A percentile compares a stretch with the other conserved stretches of the same genome.
phyloP scores from a whole-genome alignment of 345 rosid species.

The Eucalyptus pauciflora region DNA sequence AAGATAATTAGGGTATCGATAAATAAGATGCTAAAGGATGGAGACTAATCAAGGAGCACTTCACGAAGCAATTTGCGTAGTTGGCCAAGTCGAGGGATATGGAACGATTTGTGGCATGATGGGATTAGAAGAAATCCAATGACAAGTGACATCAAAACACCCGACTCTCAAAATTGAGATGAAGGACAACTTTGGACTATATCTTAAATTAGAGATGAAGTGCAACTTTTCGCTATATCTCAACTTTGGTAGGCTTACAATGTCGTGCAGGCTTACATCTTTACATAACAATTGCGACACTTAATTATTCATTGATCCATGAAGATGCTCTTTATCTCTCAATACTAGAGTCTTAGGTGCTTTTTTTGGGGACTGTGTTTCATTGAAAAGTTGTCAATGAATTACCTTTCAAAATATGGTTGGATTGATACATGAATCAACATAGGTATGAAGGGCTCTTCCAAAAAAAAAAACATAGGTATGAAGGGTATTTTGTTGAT shows the following conservation, averaged over 20 bases:
- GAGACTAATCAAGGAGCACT: background rate
- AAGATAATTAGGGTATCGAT: background rate
- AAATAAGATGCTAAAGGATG: background rate
- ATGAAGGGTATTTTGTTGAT: too few relatives aligned
- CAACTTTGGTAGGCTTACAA: background rate
- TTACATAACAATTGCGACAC: background rate
- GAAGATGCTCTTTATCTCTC: background rate
- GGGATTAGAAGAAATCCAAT: background rate
- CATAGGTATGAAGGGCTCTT: too few relatives aligned
- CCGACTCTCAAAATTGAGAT: background rate
- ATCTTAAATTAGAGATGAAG: background rate
- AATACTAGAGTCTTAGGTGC: background rate
- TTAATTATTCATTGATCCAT: background rate
- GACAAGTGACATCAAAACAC: background rate
- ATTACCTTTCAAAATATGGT: too few relatives aligned
- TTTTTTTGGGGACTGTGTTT: background rate
- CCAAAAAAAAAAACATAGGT: too few relatives aligned
- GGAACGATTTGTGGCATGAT: background rate
- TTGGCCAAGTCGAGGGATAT: background rate
- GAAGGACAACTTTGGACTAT: too few relatives aligned
- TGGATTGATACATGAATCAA: too few relatives aligned
- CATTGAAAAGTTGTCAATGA: too few relatives aligned
- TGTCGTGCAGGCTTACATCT: background rate
- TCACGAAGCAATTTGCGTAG: background rate
- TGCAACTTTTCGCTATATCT: background rate